A percentile compares a stretch with the other conserved stretches of the same genome.
These are phyloP conservation scores for Asterionellopsis glacialis DNA, from an alignment of 108 stramenopile genomes.

Conservation along the genomic window DNA sequence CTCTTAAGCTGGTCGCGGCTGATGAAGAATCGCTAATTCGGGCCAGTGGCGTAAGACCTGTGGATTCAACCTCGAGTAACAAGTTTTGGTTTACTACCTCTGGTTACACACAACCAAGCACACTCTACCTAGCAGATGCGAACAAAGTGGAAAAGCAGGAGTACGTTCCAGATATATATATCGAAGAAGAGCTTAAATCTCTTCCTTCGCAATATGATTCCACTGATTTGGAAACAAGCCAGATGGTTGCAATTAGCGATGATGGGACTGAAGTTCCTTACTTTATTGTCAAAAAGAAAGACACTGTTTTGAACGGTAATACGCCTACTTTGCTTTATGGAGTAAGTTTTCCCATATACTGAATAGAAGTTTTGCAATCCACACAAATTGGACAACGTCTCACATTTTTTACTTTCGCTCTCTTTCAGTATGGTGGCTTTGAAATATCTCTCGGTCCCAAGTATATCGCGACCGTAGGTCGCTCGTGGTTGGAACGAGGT, in stretches of 20 bases:
- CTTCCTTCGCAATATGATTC: constrained; percentile 67
- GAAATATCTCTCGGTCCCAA: constrained; percentile 90
- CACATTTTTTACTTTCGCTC: too few relatives aligned
- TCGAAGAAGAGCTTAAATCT: constrained; percentile 50
- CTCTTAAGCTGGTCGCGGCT: constrained; percentile 45
- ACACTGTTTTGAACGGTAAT: constrained; percentile 44
- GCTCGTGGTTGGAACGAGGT: constrained; percentile 88
- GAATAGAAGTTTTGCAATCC: too few relatives aligned
- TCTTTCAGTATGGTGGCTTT: constrained; percentile 86
- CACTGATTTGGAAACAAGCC: constrained; percentile 47
- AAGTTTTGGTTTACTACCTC: constrained; percentile 71
- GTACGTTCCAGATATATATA: constrained; percentile 26
- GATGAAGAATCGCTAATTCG: constrained; percentile 63
- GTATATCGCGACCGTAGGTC: constrained; percentile 73
- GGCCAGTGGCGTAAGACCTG: constrained; percentile 39
- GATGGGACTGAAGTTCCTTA: constrained; percentile 87
- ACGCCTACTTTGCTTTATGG: constrained; percentile 71
- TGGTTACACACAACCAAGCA: constrained; percentile 65
- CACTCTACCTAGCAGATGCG: constrained; percentile 67
- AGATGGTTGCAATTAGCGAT: constrained; percentile 64
- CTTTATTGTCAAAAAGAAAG: constrained; percentile 62
- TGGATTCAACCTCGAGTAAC: constrained; percentile 60
- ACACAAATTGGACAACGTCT: too few relatives aligned
- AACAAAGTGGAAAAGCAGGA: constrained; percentile 7
- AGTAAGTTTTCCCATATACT: too few relatives aligned